Conservation (phyloP, 169 alveolate species). For the Cryptosporidium canis region DNA sequence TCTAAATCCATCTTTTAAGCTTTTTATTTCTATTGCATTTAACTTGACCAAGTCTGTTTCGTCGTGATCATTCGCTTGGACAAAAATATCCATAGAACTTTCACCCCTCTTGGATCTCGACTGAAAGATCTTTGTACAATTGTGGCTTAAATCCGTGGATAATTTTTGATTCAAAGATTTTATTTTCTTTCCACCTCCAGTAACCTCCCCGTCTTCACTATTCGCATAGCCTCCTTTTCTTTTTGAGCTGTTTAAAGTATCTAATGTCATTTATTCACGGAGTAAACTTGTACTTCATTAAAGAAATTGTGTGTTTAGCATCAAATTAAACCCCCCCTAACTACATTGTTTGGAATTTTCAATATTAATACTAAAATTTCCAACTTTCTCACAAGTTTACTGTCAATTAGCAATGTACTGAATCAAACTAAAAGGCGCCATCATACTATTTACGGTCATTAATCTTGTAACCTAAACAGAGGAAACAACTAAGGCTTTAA, state of each 20-base stretch:
- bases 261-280: background rate
- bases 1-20: slow-evolving; percentile 52
- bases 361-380: background rate
- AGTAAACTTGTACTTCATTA: background rate
- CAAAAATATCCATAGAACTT: slow-evolving; percentile 18
- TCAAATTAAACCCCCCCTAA: too few relatives aligned
- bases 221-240: background rate
- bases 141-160: background rate
- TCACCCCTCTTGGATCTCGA: background rate
- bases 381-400: background rate
- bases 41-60: background rate
- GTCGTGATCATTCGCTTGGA: slow-evolving; percentile 1
- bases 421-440: background rate
- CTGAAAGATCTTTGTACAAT: background rate
- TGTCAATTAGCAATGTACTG: background rate
- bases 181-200: background rate
- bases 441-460: too few relatives aligned
- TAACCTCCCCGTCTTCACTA: background rate
- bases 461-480: too few relatives aligned
- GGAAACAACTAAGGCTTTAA: background rate
- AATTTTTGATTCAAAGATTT: background rate
- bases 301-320: background rate
- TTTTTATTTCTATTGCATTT: slow-evolving; percentile 23
- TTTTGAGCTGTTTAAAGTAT: background rate
- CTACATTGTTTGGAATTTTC: background rate